Evolutionary conservation across 2,329 filamentous ascomycete species (phyloP), one percentile per base, ranked within the genome.

Genomic region (Sporothrix brunneoviolacea): DNA sequence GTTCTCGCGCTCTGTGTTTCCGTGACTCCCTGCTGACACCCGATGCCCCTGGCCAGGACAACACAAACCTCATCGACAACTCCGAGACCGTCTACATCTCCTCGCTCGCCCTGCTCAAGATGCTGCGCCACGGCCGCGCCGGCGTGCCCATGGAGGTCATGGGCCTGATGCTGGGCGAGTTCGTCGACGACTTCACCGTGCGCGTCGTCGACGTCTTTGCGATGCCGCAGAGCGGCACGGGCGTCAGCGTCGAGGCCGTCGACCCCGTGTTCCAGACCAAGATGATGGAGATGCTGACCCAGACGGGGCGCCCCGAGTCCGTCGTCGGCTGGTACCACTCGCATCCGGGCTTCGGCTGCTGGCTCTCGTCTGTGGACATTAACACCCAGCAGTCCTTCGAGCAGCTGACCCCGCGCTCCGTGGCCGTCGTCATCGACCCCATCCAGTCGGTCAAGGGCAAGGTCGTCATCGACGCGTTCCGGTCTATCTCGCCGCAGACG

Each of bases 381-480:
- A 97, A 98, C 74, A 98, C 93, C 27, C 93, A 98, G 67, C 93
- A 98, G 71, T 96, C 91, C n/a, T 98, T 98, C 70, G 93, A 98
- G 73, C 93, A 97, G 72, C 82, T 98, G 53, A 98, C 90, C 8
- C 90, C 93, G 32, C 89, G 93, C 65, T 91, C 93, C 59, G 93
- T 98, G 57, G 93, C 93, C 60, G 93, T 98, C 45, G 93, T 98
- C 61, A 90, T 98, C 63, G 93, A 98, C 64, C 93, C 93, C 37
- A 97, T 98, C 63, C 93, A 98, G 71, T 97, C 93, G 54, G 93
- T 98, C 66, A 98, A 98, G 76, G 93, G 93, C 70, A 98, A 98
- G 70, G 93, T 98, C 61, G 93, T 98, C 61, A 98, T 98, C 60
- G 93, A 98, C 66, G 93, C 93, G 50, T 98, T 98, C 82, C 89